Evolutionary conservation across 768 basidiomycete species (phyloP), one percentile per base, ranked within the genome.

Genomic region (Strobilomyces dryophilus): DNA sequence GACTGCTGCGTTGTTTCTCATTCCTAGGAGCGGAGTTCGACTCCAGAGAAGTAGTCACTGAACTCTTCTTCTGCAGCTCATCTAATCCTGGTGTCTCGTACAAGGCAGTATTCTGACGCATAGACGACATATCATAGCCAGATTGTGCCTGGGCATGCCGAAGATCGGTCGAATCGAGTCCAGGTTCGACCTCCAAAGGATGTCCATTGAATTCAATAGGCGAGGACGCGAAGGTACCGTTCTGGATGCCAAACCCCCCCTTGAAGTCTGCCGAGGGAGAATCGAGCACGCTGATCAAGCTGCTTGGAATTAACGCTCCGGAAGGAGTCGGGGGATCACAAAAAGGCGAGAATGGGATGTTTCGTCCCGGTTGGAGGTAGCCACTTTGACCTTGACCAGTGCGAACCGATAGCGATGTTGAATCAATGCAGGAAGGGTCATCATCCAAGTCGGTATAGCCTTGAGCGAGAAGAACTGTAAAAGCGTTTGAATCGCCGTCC

Each of bases 261-360:
- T 76, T 76, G 79, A 82, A 83, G 55, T 81, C 79, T 45, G 76
- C 77, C 48, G 82, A 80, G 26, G 85, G 69, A 21, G 83, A 80
- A 47, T 76, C 71, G 56, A 83, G 61, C 17, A 71, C 59, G 26
- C 62, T 71, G 51, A 69, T 79, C 27, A 84, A 70, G 61, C 77
- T 76, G 44, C 77, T 75, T 32, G 84, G 80, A 52, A 87, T 80
- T 51, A 82, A 69, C 10, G 78, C 76, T 45, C 78, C 70, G 24
- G 79, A 77, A n/a, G 65, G 64, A 2, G 66, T 58, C 26, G 56
- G 64, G 21, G 55, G 56, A 53, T 82, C 82, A 44, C 65, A 66
- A 57, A 87, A 86, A 8, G 83, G 81, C 32, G 79, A 77, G 64
- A 85, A 84, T 3, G 69, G 70, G 24, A 63, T 65, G 26, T 39